Evolutionary conservation across 169 alveolate genomes (phyloP).

Genomic region (Plasmodium malariae): DNA sequence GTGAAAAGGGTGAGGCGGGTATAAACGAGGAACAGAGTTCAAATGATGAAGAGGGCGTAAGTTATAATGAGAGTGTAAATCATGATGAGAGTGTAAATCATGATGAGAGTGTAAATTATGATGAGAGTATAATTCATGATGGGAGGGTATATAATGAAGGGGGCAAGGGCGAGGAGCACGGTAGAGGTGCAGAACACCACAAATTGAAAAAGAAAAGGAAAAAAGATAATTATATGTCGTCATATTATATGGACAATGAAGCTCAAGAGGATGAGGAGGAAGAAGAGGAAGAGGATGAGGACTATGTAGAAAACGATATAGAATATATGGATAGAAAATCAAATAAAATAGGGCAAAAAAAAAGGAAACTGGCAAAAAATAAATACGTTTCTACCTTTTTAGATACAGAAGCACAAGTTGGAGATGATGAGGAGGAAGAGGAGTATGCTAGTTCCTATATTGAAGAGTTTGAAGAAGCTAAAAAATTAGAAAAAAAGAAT

Average conservation of each 20-base stretch:
- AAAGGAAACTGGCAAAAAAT: constrained; percentile 37
- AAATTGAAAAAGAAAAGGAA: not conserved
- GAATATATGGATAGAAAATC: not conserved
- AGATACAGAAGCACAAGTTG: constrained; percentile 91
- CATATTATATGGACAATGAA: not conserved
- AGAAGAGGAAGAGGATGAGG: not conserved
- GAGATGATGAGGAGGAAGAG: constrained; percentile 86
- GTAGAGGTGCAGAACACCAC: not conserved
- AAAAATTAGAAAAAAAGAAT: constrained; percentile 83
- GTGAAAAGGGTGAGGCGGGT: too few species aligned
- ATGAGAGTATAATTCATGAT: too few species aligned
- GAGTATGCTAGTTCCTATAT: constrained; percentile 88
- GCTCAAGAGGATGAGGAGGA: constrained; percentile 12
- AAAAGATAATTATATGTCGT: not conserved
- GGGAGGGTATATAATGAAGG: not conserved
- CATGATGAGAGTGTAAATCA: too few species aligned
- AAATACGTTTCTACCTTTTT: constrained; percentile 86
- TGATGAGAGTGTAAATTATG: too few species aligned
- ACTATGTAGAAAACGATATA: not conserved
- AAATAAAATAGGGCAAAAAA: not conserved
- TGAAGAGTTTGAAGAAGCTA: constrained; percentile 87
- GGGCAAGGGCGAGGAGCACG: constrained; percentile 10
- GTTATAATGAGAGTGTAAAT: too few species aligned
- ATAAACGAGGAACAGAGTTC: too few species aligned
- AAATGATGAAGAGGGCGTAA: too few species aligned